These are phyloP conservation scores for Pseudotsuga menziesii DNA, from an alignment of 75 land plant genomes.

Conservation along the genomic window DNA sequence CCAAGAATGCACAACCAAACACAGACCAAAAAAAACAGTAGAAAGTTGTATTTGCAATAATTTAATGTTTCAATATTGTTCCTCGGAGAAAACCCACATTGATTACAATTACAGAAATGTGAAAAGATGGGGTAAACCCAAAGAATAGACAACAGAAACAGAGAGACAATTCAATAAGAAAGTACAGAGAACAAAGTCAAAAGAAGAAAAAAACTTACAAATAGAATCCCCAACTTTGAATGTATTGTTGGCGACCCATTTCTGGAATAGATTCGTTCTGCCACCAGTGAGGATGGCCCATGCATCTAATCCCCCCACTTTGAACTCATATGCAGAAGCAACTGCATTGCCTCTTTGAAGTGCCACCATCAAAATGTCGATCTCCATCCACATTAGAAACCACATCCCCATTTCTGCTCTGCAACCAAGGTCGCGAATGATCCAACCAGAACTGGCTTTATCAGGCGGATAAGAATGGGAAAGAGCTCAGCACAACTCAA, in stretches of 20 bases:
- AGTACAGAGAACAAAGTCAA: not conserved
- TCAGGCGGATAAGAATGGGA: too few relatives aligned
- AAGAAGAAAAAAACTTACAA: slow-evolving; percentile 32
- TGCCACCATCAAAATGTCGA: too few relatives aligned
- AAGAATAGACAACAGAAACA: not conserved
- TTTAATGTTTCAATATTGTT: not conserved
- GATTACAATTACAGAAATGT: not conserved
- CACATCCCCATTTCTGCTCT: too few relatives aligned
- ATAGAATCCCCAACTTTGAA: slow-evolving; percentile 67
- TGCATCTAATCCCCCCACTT: slow-evolving; percentile 60
- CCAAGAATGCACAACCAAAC: too few relatives aligned
- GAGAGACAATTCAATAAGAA: not conserved
- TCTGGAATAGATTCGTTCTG: slow-evolving; percentile 33
- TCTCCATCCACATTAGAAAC: too few relatives aligned
- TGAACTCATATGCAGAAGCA: slow-evolving; percentile 13
- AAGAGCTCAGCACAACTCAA: too few relatives aligned
- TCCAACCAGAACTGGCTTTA: too few relatives aligned
- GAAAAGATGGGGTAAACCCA: not conserved
- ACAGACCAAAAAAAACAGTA: too few relatives aligned
- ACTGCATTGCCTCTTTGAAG: too few relatives aligned
- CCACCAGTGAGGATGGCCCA: slow-evolving; percentile 57
- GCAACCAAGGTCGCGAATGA: too few relatives aligned
- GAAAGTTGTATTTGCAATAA: too few relatives aligned
- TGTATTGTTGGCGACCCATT: slow-evolving; percentile 41
- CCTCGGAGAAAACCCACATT: not conserved